Base-by-base conservation (phyloP, 2,329 filamentous ascomycete genomes). In the Fusarium luffae region DNA sequence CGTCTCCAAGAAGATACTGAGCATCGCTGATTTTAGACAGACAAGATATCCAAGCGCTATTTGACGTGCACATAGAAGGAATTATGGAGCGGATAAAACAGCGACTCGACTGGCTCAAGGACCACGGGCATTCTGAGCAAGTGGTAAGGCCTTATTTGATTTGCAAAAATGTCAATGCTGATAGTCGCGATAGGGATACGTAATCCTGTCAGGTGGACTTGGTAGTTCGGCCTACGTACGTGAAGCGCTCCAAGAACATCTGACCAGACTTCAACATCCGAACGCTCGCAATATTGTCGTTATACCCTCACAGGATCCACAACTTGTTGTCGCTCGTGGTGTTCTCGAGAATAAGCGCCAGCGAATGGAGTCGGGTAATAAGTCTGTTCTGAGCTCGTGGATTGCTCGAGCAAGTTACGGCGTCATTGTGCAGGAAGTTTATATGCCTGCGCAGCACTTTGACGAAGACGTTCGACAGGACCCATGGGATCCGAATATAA, bases 201-300 rank as follows among this genome's bases (percentile, higher is more conserved):
- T 85, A 66, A 80, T 84, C 16, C 74, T 85, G 3, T 84, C 82
- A 0, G 83, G 82, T 1, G 83, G 83, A 0, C 74, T 85, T 3
- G 82, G 83, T 8, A 84, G 82, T 60, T 84, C 82, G 0, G 79
- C 77, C 54, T 85, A 85, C 63, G 81, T 85, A 7, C 79, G 82
- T n/a, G 77, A 82, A 23, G 74, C 76, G 18, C 76, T 85, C 4
- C 77, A 83, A 48, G 72, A 80, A n/a, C 73, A 77, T 4, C 77
- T 84, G 43, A 58, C 62, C 27, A 73, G 54, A 7, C 74, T 76
- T 10, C 72, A 74, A 4, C 81, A 83, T 48, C 76, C 77, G 5
- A 81, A 64, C 25, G 67, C 67, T 8, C 57, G 40, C 8, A 50
- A 42, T 13, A 59, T 70, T 6, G 30, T 66, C 7, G 67, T 70